Evolutionary conservation across 345 rosid species (phyloP), one percentile per base, ranked within the genome.

Genomic region (Camelina sativa): DNA sequence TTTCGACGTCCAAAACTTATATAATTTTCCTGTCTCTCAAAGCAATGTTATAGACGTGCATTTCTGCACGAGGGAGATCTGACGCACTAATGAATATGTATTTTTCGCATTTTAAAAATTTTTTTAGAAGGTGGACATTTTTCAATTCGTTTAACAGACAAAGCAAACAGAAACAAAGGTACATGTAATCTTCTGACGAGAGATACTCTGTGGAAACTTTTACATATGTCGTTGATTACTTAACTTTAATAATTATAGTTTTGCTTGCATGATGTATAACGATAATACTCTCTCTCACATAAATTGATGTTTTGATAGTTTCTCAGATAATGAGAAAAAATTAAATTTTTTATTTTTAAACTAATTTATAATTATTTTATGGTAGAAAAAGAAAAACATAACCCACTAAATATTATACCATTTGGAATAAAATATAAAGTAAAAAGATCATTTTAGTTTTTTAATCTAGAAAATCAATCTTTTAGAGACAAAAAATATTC

Each of bases 131-230:
- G 28, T n/a, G 53, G 52, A 51, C 69, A 16, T 62, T 60, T 25
- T 53, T 7, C n/a, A 52, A 52, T 62, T 72, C 23, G 52, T 52
- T 62, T 23, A 62, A 25, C 53, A 43, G 76, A 73, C 47, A 73
- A 41, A 40, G 13, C 20, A 63, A 53, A 48, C 51, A 55, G 56
- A 64, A 47, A 54, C 28, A 61, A 53, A 64, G 17, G 56, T 73
- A 73, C 48, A 64, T 34, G 64, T 30, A 73, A 62, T 73, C 71
- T 73, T 73, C 71, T 64, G 71, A 62, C 52, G 22, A 16, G 20
- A 62, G 61, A 54, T 63, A 63, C 56, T 43, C 56, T 53, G 64
- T 23, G 16, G 59, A 48, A 62, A 62, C 43, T 72, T 51, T 50
- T 62, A 51, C 62, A 62, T 40, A 43, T 72, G 62, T 71, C 50